Base-by-base conservation (phyloP, 768 basidiomycete genomes). In the Leucocoprinus leucothites region DNA sequence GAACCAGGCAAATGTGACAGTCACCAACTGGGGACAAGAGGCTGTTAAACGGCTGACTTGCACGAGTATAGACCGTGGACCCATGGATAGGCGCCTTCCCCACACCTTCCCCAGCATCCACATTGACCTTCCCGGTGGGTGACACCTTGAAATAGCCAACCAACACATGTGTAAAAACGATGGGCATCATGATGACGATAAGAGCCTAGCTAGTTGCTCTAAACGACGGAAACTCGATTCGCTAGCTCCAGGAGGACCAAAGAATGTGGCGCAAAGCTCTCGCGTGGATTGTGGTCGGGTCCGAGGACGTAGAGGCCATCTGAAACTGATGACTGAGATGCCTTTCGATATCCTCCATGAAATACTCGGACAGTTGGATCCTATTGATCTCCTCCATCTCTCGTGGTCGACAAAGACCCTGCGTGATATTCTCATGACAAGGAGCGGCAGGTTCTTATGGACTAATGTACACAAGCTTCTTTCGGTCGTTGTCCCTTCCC, bases 331-430 rank as follows among this genome's bases (percentile, higher is more conserved):
- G 19, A 47, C 45, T 1, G 58, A 60, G 18, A 60, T 60, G 56
- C 58, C 58, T 3, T 38, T 60, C 9, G 58, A 60, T 16, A 41
- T 57, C n/a, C 31, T 60, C 18, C 49, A 48, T 21, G 58, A 78
- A 75, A 72, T 77, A 25, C 71, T 74, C 41, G 58, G 63, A 34
- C 64, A 69, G 34, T 51, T 77, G 9, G 59, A 65, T 26, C 72
- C 74, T 4, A 18, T 64, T 4, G 75, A 76, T 51, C 60, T 78
- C 18, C 62, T 78, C 24, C 63, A 63, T 26, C 67, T 79, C n/a
- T 64, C 75, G 14, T 69, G 73, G 22, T 71, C 69, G 18, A 66
- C 70, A 11, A 73, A 69, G 55, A 34, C 59, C 9, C 59, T 78
- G 26, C 69, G 70, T 3, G 50, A 34, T 3, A 63, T 64, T 9